Evolutionary conservation across 208 protist species (phyloP), one percentile per base, ranked within the genome.

Genomic region (Leptomonas seymouri): DNA sequence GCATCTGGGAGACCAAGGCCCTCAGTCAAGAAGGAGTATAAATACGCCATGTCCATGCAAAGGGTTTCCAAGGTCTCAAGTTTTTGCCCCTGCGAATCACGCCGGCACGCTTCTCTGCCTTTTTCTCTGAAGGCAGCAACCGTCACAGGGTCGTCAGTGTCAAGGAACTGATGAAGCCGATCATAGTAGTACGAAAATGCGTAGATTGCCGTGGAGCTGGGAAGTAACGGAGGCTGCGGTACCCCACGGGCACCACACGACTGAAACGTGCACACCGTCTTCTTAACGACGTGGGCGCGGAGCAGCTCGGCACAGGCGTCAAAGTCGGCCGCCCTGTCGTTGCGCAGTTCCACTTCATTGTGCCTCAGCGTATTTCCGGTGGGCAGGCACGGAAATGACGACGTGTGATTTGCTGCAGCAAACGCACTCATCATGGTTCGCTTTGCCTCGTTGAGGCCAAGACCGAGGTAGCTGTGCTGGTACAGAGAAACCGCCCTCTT

Each of bases 181-280:
- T 92, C 84, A 54, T 89, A 87, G 55, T 91, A 94, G 70, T 88
- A 93, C 0, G 89, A 94, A 25, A 94, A 91, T 31, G 74, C 78
- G 61, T 84, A 89, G 9, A 92, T 71, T 6, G 76, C 25, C 9
- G 25, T 39, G 8, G 14, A 49, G 5, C 6, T 11, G 4, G 48
- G 23, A 21, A 65, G n/a, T 23, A 91, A 28, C 20, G 4, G 3
- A 16, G 87, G 87, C 77, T 93, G 87, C 11, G 80, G 82, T 20
- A 89, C 67, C n/a, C 81, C 87, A 20, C 65, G 63, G 2, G 85
- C 70, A 27, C 82, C 82, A 46, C 87, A 93, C 11, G 72, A 50
- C n/a, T 45, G 8, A 55, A 77, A 74, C 25, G 21, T 45, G 55
- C 87, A 93, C 5, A 27, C 30, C 8, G 71, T 15, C 27, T 39